phyloP scores from a whole-genome alignment of 306 rosid species.

The Alnus rubra region DNA sequence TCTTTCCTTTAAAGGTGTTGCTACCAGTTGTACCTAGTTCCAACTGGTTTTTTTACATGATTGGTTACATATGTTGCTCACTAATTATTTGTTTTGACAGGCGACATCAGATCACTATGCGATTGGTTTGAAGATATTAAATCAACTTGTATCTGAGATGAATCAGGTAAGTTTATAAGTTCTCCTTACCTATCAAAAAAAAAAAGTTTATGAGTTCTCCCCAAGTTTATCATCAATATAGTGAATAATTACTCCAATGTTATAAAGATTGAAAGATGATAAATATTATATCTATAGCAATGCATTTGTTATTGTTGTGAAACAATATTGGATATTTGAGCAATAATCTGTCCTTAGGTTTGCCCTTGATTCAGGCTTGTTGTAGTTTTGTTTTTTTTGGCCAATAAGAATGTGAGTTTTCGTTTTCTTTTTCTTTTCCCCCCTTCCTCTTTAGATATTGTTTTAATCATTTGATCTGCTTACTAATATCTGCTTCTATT shows the following conservation, averaged over 20 bases:
- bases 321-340: background rate
- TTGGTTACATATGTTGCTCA: background rate
- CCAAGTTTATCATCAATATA: slow-evolving; percentile 26
- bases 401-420: background rate
- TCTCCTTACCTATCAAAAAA: background rate
- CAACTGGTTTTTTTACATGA: background rate
- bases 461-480: background rate
- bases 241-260: slow-evolving; percentile 6
- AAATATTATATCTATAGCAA: background rate
- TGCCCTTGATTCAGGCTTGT: background rate
- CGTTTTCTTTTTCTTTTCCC: background rate
- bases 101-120: slow-evolving; percentile 92
- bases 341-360: background rate
- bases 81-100: slow-evolving; percentile 44
- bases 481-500: slow-evolving; percentile 15
- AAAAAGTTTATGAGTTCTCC: slow-evolving; percentile 24
- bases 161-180: slow-evolving; percentile 72
- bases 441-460: background rate
- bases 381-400: background rate
- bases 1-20: slow-evolving; percentile 3
- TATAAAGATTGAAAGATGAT: slow-evolving; percentile 10
- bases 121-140: slow-evolving; percentile 92
- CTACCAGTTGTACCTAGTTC: background rate
- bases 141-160: slow-evolving; percentile 97
- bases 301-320: background rate